phyloP scores from a whole-genome alignment of 2,329 filamentous ascomycete species.

The Phaeosphaeriaceae sp. region DNA sequence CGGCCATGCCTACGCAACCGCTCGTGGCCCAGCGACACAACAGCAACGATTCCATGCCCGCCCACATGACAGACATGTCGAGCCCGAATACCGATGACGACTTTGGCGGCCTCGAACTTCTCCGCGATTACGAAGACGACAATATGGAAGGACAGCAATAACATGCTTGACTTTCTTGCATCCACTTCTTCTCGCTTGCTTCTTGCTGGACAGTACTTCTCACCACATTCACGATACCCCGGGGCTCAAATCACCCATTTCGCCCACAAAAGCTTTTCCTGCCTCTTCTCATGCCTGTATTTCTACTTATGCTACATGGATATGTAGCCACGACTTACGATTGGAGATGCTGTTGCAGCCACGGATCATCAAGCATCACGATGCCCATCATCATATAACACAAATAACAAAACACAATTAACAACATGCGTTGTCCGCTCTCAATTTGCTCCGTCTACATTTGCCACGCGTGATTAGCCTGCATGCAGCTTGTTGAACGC shows the following conservation, averaged over 20 bases:
- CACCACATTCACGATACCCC: slow-evolving; percentile 18
- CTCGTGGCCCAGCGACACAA: slow-evolving; percentile 15
- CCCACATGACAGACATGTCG: slow-evolving; percentile 16
- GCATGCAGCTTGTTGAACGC: too few species aligned
- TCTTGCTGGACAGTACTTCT: not conserved
- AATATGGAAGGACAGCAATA: slow-evolving; percentile 24
- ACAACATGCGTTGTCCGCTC: too few species aligned
- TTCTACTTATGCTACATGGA: not conserved
- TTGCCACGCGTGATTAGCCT: too few species aligned
- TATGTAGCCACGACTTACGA: slow-evolving; percentile 2
- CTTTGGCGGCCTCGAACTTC: slow-evolving; percentile 42
- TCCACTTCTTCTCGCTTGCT: slow-evolving; percentile 4
- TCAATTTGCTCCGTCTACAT: too few species aligned
- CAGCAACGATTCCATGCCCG: slow-evolving; percentile 22
- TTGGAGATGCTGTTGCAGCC: too few species aligned
- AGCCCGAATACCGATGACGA: slow-evolving; percentile 24
- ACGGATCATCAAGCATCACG: too few species aligned
- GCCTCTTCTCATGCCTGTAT: slow-evolving; percentile 1
- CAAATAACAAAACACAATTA: too few species aligned
- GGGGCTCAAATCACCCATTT: slow-evolving; percentile 9
- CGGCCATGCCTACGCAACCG: slow-evolving; percentile 9
- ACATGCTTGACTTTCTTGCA: not conserved
- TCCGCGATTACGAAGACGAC: slow-evolving; percentile 40
- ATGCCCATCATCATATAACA: too few species aligned
- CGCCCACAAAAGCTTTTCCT: slow-evolving; percentile 11